A percentile compares a stretch with the other conserved stretches of the same genome.
Conservation (phyloP, 2,329 filamentous ascomycete genomes). For the Thielaviopsis euricoi region DNA sequence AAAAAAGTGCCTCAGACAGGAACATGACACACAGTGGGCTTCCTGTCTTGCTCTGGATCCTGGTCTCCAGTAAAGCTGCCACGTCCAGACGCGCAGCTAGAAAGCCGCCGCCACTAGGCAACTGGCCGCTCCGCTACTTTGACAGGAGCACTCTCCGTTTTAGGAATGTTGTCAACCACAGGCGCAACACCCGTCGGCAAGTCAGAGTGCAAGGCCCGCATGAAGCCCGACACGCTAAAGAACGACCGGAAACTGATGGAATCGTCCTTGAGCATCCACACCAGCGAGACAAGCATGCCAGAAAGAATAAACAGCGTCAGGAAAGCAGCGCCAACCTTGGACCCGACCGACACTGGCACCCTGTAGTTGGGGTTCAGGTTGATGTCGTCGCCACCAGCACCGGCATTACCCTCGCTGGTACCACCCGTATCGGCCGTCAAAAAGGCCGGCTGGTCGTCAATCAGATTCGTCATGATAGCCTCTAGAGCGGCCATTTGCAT, state of each 20-base stretch:
- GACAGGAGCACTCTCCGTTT: too few species aligned
- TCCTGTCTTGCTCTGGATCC: too few species aligned
- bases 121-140: too few species aligned
- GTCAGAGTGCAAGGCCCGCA: too few species aligned
- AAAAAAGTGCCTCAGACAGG: too few species aligned
- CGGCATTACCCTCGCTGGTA: constrained; percentile 32
- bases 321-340: constrained; percentile 53
- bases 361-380: constrained; percentile 20
- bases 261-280: constrained; percentile 35
- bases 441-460: constrained; percentile 26
- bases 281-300: constrained; percentile 34
- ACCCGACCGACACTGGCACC: constrained; percentile 32
- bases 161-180: too few species aligned
- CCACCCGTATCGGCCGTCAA: constrained; percentile 39
- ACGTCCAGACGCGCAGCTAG: too few species aligned
- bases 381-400: constrained; percentile 29
- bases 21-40: too few species aligned
- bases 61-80: too few species aligned
- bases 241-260: constrained; percentile 13
- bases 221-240: too few species aligned
- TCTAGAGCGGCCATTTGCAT: constrained; percentile 57
- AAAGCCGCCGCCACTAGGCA: too few species aligned
- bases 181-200: too few species aligned
- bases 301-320: constrained; percentile 40
- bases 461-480: constrained; percentile 44